These are phyloP conservation scores for Malus hybrid DNA, from an alignment of 331 rosid genomes.

Conservation along the genomic window DNA sequence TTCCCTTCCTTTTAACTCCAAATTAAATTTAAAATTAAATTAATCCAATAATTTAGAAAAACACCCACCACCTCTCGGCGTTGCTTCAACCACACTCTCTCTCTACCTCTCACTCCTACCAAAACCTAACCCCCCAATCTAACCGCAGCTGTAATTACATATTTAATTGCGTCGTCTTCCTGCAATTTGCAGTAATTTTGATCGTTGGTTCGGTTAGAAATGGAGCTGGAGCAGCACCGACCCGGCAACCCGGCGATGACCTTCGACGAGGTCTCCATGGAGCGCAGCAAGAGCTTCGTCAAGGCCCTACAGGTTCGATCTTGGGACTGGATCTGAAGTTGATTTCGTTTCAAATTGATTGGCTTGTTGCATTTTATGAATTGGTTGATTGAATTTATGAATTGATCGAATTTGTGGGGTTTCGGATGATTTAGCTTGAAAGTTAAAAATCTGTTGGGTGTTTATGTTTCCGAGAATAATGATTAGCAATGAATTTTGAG, in stretches of 20 bases:
- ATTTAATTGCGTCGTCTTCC: not conserved
- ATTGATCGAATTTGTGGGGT: not conserved
- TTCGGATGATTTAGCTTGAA: not conserved
- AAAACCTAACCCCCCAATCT: constrained; percentile 23
- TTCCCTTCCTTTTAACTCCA: constrained; percentile 32
- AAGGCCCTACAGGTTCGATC: constrained; percentile 71
- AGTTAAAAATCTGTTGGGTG: too few species aligned
- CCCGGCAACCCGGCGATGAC: constrained; percentile 60
- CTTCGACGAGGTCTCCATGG: constrained; percentile 82
- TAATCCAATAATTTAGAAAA: not conserved
- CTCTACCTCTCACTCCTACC: constrained; percentile 13
- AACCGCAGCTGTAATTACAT: not conserved
- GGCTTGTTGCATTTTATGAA: not conserved
- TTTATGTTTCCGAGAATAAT: not conserved
- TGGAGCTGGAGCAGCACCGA: constrained; percentile 60
- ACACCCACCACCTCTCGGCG: not conserved
- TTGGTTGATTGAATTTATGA: not conserved
- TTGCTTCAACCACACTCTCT: constrained; percentile 46
- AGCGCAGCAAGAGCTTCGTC: constrained; percentile 72
- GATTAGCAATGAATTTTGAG: not conserved
- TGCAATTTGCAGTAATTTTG: not conserved
- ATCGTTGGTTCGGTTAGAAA: constrained; percentile 3
- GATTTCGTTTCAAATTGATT: not conserved
- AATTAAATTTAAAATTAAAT: not conserved
- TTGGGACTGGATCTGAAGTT: constrained; percentile 24